Conservation (phyloP, 257 asterid genomes). For the Solanum dulcamara region DNA sequence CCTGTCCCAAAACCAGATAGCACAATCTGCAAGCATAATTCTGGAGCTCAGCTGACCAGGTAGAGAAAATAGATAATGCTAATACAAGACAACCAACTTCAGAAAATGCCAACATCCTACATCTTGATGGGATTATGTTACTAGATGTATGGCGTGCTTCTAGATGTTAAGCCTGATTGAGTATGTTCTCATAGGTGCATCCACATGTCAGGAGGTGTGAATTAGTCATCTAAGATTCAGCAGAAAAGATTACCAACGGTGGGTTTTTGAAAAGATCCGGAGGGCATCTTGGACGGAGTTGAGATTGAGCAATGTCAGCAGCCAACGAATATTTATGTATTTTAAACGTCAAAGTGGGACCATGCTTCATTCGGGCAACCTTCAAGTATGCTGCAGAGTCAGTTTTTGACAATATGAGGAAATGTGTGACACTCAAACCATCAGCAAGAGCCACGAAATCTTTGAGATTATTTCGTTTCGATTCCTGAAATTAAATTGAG, state of each 20-base stretch:
- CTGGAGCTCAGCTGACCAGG: slow-evolving; percentile 2
- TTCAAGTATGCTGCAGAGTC: slow-evolving; percentile 64
- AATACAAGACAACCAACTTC: neutral
- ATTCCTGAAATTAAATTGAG: slow-evolving; percentile 41
- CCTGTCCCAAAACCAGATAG: slow-evolving; percentile 96
- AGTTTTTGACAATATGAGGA: slow-evolving; percentile 78
- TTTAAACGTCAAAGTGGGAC: slow-evolving; percentile 92
- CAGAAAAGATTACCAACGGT: slow-evolving; percentile 57
- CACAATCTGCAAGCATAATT: slow-evolving; percentile 51
- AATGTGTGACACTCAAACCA: slow-evolving; percentile 92
- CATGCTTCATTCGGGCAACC: slow-evolving; percentile 43
- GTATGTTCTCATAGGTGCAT: neutral
- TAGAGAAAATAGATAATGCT: neutral
- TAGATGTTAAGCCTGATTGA: neutral
- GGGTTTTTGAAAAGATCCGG: slow-evolving; percentile 69
- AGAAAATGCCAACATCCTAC: neutral
- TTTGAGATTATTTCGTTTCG: slow-evolving; percentile 63
- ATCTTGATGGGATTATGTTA: neutral
- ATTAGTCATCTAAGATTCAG: neutral
- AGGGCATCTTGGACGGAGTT: slow-evolving; percentile 69
- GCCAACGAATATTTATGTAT: slow-evolving; percentile 69
- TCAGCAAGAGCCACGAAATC: slow-evolving; percentile 84
- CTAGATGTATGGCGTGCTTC: neutral
- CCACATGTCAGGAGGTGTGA: neutral
- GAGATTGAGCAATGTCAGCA: slow-evolving; percentile 67